These are phyloP conservation scores for Bidens hawaiensis DNA, from an alignment of 140 eudicot species.

Conservation along the genomic window DNA sequence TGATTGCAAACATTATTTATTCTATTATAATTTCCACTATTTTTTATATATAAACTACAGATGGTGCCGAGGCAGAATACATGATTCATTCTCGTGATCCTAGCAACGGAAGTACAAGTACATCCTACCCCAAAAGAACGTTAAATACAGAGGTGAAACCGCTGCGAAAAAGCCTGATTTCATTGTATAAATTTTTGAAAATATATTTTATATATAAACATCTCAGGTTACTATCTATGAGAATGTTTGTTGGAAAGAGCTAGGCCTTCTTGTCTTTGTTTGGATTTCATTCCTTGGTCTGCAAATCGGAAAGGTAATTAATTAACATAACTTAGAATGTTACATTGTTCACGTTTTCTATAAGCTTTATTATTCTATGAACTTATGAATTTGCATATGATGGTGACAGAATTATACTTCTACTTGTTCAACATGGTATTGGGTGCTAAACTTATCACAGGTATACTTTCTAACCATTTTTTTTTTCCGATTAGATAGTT, in stretches of 20 bases:
- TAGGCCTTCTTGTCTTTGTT: too few species aligned
- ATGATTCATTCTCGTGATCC: slow-evolving; percentile 82
- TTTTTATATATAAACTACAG: slow-evolving; percentile 28
- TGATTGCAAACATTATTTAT: neutral
- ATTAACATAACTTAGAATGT: neutral
- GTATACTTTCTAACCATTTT: too few species aligned
- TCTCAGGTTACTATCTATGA: slow-evolving; percentile 51
- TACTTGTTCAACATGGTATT: slow-evolving; percentile 75
- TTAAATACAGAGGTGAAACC: slow-evolving; percentile 45
- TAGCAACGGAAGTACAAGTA: slow-evolving; percentile 23
- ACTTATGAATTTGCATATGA: slow-evolving; percentile 14
- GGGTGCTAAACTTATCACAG: too few species aligned
- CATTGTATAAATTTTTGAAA: neutral
- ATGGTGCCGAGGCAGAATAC: slow-evolving; percentile 59
- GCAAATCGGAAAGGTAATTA: slow-evolving; percentile 59
- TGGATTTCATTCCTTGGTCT: slow-evolving; percentile 68
- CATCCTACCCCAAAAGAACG: slow-evolving; percentile 18
- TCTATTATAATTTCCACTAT: neutral
- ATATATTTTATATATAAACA: neutral
- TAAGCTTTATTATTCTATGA: neutral
- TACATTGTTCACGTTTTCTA: neutral
- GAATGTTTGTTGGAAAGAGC: slow-evolving; percentile 86
- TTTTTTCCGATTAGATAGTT: too few species aligned
- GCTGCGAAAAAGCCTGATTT: neutral
- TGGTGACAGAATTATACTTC: slow-evolving; percentile 56